phyloP scores from a whole-genome alignment of 1,284 basidiomycete species.

The Schizophyllum commune region DNA sequence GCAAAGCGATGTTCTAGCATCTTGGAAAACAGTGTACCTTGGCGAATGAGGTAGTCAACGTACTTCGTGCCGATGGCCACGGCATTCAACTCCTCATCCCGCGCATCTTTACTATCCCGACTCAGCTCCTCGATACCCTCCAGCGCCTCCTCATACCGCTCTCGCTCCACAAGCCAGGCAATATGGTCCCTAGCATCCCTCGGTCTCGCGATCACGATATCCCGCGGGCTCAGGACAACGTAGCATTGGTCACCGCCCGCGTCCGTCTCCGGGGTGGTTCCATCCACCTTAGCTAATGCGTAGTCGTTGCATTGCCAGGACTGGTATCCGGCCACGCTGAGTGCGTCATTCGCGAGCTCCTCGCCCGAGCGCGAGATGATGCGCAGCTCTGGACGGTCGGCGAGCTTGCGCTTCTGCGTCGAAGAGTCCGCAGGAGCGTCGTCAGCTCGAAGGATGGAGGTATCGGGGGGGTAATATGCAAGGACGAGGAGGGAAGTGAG shows the following conservation, averaged over 20 bases:
- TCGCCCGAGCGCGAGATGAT: constrained; percentile 88
- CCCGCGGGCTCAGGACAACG: constrained; percentile 80
- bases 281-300: constrained; percentile 46
- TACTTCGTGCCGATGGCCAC: constrained; percentile 79
- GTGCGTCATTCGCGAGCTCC: constrained; percentile 82
- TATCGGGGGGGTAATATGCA: constrained; percentile 73
- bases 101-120: constrained; percentile 17
- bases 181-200: constrained; percentile 90
- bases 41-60: constrained; percentile 69
- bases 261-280: constrained; percentile 18
- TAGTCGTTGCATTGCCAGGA: constrained; percentile 94
- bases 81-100: constrained; percentile 45
- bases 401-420: constrained; percentile 71
- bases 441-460: constrained; percentile 42
- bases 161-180: constrained; percentile 84
- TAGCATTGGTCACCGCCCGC: constrained; percentile 42
- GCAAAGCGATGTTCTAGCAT: no score
- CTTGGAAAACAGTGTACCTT: no score
- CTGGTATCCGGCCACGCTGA: constrained; percentile 75
- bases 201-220: constrained; percentile 79
- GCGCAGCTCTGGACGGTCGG: constrained; percentile 87
- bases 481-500: constrained; percentile 77
- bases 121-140: constrained; percentile 70
- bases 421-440: constrained; percentile 67
- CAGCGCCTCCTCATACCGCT: constrained; percentile 85